Base-by-base conservation (phyloP, 1,139 yeast species). In the Nakaseomyces glabratus region DNA sequence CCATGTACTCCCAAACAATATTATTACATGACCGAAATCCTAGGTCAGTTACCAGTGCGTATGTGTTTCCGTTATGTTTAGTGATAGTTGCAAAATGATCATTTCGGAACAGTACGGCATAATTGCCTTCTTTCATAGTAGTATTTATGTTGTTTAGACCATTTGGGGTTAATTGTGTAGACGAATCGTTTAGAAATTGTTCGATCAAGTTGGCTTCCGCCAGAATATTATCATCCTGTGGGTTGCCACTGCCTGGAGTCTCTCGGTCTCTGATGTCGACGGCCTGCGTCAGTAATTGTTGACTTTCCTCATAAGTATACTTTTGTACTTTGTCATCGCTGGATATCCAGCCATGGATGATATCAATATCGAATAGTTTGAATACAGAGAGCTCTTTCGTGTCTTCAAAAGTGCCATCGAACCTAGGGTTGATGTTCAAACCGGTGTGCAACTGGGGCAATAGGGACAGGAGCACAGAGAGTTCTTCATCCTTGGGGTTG, bases 81-180 rank as follows among this genome's bases (percentile, higher is more conserved):
- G 70, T 70, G 10, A 85, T 57, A 0, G 95, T 81, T 40, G 73
- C 71, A 57, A 82, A 86, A 57, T 85, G 95, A 56, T 85, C 84
- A 56, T 86, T 86, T 48, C 95, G 66, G 62, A 86, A 86, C 40
- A 86, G 69, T 0, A 86, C 73, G 1, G 76, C 68, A 41, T 80
- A 66, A 21, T 76, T 59, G 15, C 68, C 66, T 10, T 65, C 59
- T 33, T 64, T 55, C 33, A 82, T 55, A 11, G 66, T 51, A 3
- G 60, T 57, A 15, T 57, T 46, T 33, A 75, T 46, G 26, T 54
- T 58, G 3, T 52, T 41, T 14, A 84, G 53, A 0, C 96, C 96
- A 35, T 62, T 58, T 1, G 60, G 61, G 0, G 95, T 82, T 47
- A 85, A 60, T 51, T 86, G 95, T 0, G 93, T 76, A 3, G 73